Conservation (phyloP, 345 rosid genomes). For the Brassica cretica region DNA sequence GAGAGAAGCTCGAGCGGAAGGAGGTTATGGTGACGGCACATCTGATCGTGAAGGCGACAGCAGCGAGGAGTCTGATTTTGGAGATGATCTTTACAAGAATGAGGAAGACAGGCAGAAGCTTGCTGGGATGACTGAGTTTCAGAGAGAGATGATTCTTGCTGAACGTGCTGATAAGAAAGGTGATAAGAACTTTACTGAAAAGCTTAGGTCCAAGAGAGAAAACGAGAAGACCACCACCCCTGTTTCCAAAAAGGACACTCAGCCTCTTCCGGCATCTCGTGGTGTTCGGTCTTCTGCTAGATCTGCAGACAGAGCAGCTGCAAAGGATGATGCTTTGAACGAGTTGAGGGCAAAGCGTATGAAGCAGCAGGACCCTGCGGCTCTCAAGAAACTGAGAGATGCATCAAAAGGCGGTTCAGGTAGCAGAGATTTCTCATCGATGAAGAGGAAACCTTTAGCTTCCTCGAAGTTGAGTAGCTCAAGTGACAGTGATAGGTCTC, state of each 20-base stretch:
- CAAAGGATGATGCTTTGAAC: conserved; percentile 86
- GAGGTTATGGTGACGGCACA: conserved; percentile 36
- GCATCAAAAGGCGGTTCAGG: conserved; percentile 68
- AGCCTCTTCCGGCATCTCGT: conserved; percentile 60
- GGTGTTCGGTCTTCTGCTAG: conserved; percentile 83
- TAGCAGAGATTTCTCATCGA: conserved; percentile 58
- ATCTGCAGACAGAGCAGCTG: conserved; percentile 93
- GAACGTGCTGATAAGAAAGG: conserved; percentile 92
- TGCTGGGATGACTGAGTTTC: conserved; percentile 77
- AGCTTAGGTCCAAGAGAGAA: conserved; percentile 72
- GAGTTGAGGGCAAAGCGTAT: conserved; percentile 87
- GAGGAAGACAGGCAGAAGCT: conserved; percentile 80
- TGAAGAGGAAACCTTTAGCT: conserved; percentile 59
- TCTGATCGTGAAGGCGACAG: conserved; percentile 63
- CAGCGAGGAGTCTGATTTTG: conserved; percentile 76
- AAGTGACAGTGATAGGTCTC: conserved; percentile 82
- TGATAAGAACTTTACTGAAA: conserved; percentile 83
- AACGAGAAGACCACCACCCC: conserved; percentile 47
- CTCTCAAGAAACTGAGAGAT: conserved; percentile 76
- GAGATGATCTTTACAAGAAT: conserved; percentile 85
- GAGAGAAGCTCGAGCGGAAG: conserved; percentile 43
- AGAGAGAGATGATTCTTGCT: conserved; percentile 87
- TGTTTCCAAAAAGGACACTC: conserved; percentile 55
- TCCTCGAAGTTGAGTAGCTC: conserved; percentile 32
- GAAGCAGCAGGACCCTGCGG: conserved; percentile 94